Conservation (phyloP, 257 asterid species). For the Leptodermis oblonga region DNA sequence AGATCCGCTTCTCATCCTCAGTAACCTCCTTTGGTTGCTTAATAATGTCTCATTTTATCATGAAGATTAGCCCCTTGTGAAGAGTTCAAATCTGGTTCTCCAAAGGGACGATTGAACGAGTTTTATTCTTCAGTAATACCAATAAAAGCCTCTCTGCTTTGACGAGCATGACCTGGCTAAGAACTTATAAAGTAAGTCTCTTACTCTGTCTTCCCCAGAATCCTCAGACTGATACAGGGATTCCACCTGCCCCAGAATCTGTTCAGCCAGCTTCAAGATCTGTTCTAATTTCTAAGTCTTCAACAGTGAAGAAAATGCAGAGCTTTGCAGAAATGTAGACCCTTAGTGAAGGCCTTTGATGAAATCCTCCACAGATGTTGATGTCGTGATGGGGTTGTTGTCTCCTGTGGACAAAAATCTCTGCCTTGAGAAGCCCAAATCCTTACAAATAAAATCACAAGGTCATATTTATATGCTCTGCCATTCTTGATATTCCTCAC, state of each 20-base stretch:
- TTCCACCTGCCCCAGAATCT: background rate
- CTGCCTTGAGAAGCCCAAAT: conserved; percentile 2
- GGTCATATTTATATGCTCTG: background rate
- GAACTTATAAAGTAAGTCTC: background rate
- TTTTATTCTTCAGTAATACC: background rate
- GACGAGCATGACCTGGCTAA: conserved; percentile 7
- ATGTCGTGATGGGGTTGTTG: background rate
- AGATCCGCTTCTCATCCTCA: background rate
- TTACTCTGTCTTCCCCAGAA: background rate
- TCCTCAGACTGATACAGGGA: background rate
- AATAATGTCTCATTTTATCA: background rate
- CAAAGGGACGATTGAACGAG: background rate
- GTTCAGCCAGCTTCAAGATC: background rate
- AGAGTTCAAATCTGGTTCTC: background rate
- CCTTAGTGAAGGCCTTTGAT: background rate
- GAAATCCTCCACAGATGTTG: background rate
- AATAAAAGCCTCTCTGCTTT: background rate
- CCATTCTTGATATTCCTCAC: background rate
- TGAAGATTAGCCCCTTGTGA: background rate
- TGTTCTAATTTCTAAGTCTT: background rate
- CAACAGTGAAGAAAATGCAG: background rate
- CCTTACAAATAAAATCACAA: background rate
- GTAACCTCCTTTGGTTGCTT: background rate
- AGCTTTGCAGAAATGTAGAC: background rate
- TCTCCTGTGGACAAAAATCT: background rate